Evolutionary conservation across 164 flowering plant species (phyloP), one percentile per base, ranked within the genome.

Genomic region (Macadamia integrifolia): DNA sequence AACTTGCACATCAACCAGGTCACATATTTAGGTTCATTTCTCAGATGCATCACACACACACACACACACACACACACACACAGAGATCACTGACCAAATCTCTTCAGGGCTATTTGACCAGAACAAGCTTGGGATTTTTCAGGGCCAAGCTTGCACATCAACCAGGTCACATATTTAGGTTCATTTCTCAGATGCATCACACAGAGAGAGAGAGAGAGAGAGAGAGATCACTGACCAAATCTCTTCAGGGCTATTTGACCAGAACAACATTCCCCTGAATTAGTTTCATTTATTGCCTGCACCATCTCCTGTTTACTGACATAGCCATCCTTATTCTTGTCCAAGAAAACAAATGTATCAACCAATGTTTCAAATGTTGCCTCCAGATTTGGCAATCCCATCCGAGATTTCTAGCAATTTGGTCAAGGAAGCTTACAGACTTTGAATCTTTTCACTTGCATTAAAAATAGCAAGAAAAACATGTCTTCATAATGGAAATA

Each of bases 271-370:
- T 88, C 97, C 60, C 95, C 97, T 6, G 88, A 61, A 31, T 80
- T 75, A 14, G 88, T 84, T 77, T 94, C 98, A 73, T 86, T 88
- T 60, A 91, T 88, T 61, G 98, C 93, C 31, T 83, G 72, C 56
- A 90, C 80, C 98, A 91, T 94, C 88, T 94, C 98, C 62, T 66
- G 83, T 85, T 80, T 90, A 87, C 98, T 91, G 29, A 94, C 98
- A 81, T 88, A 85, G 2, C 98, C 98, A 72, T 94, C 95, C 78
- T 86, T 87, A 74, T 94, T 90, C 86, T 88, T 87, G 85, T 94
- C 98, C 79, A 94, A 73, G 77, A 94, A 94, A 71, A 84, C 95
- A 78, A 94, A 94, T 64, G 98, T 85, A 77, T 91, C 87, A 3
- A 94, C 96, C 80, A 94, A 57, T n/a, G 88, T 83, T 73, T 90